Evolutionary conservation across 2,329 filamentous ascomycete genomes (phyloP).

Genomic region (Trichophyton schoenleinii): DNA sequence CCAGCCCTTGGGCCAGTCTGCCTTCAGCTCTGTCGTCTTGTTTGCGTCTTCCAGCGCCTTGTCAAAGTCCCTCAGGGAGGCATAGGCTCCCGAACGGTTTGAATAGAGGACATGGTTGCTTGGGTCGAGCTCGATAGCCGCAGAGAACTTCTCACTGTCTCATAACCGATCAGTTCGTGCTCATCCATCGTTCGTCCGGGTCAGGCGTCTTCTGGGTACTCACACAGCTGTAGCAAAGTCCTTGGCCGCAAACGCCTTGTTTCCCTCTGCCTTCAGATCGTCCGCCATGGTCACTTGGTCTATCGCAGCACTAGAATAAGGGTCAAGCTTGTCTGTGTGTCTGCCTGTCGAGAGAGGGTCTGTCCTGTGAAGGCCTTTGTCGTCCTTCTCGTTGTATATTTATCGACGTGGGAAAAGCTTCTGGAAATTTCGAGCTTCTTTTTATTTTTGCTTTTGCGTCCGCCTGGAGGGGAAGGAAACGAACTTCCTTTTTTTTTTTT

Average conservation of each 20-base stretch:
- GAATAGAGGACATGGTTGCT: slow-evolving; percentile 95
- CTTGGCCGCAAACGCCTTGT: slow-evolving; percentile 96
- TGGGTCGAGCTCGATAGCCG: slow-evolving; percentile 80
- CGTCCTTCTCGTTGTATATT: background rate
- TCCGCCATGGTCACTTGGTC: slow-evolving; percentile 45
- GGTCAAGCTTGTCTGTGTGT: background rate
- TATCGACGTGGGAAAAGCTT: slow-evolving; percentile 17
- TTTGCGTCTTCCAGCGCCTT: slow-evolving; percentile 77
- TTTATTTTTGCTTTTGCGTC: background rate
- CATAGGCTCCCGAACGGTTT: slow-evolving; percentile 78
- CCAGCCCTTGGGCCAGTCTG: slow-evolving; percentile 97
- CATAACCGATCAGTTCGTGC: slow-evolving; percentile 5
- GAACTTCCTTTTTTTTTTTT: background rate
- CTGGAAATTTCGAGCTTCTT: slow-evolving; percentile 34
- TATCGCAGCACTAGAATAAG: background rate
- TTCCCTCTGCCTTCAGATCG: slow-evolving; percentile 91
- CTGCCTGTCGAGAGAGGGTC: background rate
- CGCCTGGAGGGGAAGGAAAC: background rate
- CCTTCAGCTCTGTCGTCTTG: slow-evolving; percentile 89
- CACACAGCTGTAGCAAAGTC: slow-evolving; percentile 94
- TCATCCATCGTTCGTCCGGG: background rate
- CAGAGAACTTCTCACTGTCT: slow-evolving; percentile 75
- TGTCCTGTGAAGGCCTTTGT: background rate
- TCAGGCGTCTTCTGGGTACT: slow-evolving; percentile 30
- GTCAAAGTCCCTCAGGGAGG: slow-evolving; percentile 79